Conservation (phyloP, 371 early-diverging fungal genomes). For the Rhizopus sp. region DNA sequence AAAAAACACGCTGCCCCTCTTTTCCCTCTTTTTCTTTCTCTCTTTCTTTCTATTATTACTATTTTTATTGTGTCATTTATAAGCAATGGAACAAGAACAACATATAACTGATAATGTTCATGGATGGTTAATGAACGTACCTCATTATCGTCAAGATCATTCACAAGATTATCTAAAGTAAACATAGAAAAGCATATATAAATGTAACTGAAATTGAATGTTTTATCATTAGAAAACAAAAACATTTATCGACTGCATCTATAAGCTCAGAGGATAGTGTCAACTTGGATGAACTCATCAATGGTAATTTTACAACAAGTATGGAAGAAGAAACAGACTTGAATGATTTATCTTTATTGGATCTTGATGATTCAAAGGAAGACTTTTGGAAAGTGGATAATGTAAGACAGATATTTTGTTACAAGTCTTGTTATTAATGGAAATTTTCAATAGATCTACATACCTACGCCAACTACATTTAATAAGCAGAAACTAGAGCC, state of each 20-base stretch:
- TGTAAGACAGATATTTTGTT: conserved; percentile 18
- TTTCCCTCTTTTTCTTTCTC: conserved; percentile 12
- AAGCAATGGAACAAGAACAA: conserved; percentile 2
- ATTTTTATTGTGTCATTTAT: neutral
- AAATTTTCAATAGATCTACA: neutral
- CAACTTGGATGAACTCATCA: conserved; percentile 46
- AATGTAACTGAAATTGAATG: too few relatives aligned
- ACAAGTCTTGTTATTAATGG: neutral
- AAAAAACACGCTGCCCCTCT: too few relatives aligned
- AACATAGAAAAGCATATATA: too few relatives aligned
- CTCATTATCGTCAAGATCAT: conserved; percentile 16
- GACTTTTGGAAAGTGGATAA: conserved; percentile 50
- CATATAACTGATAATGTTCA: conserved; percentile 15
- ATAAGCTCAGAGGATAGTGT: conserved; percentile 47
- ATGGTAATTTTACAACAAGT: conserved; percentile 37
- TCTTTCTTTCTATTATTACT: neutral
- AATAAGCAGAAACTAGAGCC: conserved; percentile 2
- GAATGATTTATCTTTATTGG: conserved; percentile 38
- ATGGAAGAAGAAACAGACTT: conserved; percentile 50
- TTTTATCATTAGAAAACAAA: conserved; percentile 12
- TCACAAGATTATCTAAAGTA: too few relatives aligned
- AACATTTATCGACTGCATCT: conserved; percentile 41
- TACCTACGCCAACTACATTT: neutral
- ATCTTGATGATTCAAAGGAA: conserved; percentile 49
- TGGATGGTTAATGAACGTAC: conserved; percentile 29